Base-by-base conservation (phyloP, 2,329 filamentous ascomycete genomes). In the Parastagonospora avenae region DNA sequence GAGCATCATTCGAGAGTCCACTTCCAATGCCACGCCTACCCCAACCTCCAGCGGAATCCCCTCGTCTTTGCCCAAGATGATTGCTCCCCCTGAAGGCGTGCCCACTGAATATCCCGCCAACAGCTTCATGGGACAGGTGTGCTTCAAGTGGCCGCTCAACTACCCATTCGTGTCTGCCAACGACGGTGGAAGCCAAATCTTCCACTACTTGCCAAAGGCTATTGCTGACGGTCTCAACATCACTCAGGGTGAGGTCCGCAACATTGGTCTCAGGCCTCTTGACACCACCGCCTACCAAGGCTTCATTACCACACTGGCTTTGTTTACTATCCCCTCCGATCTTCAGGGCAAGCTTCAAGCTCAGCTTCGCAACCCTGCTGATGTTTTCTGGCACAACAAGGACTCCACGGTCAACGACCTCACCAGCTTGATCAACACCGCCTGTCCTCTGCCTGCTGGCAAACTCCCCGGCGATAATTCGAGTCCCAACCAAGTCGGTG, bases 161-260 rank as follows among this genome's bases (percentile, higher is more conserved):
- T 99, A 94, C 73, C 77, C 83, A 8, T 96, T 95, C 68, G 89
- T 97, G 9, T 79, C 78, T 16, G 85, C 88, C 55, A 80, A 85
- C 11, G 81, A 87, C 57, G 89, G 92, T 14, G 89, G 91, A 4
- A 85, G 85, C 33, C 93, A 97, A 74, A 90, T 99, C 66, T 96
- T 97, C 78, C 77, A 84, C 46, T 89, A 85, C 59, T 79, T 97
- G 4, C 92, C 92, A 0, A 63, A 79, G 45, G 91, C 90, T 58
- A 80, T 96, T 42, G 78, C 83, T 2, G 83, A 87, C 57, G 88
- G 84, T 37, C 77, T 96, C 8, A 72, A 72, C 45, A 71, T 80
- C 45, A 63, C 62, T 4, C 35, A 53, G 6, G 63, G 79, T 14
- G 78, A 88, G 47, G 79, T 92, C 42, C 74, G 80, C 37, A 88